Conservation (phyloP, 2,329 filamentous ascomycete genomes). For the Clonostachys solani region DNA sequence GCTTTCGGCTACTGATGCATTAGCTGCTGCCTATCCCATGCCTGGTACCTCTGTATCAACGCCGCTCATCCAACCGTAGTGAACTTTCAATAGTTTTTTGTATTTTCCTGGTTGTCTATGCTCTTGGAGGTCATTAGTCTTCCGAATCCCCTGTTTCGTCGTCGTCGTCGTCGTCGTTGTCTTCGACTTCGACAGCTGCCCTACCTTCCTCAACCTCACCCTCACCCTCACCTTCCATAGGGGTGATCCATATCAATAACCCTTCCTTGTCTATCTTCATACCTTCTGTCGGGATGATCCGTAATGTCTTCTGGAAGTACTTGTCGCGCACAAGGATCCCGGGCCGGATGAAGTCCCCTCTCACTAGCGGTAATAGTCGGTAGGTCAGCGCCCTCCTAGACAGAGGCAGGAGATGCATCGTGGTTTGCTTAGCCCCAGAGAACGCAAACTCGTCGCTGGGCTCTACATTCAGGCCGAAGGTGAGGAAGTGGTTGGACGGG, state of each 20-base stretch:
- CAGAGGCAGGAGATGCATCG: slow-evolving; percentile 77
- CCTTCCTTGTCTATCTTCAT: slow-evolving; percentile 63
- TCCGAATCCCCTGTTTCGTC: not conserved
- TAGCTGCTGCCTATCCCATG: too few relatives aligned
- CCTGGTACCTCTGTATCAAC: too few relatives aligned
- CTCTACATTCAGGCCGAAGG: slow-evolving; percentile 90
- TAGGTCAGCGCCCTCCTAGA: slow-evolving; percentile 73
- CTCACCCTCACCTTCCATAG: not conserved
- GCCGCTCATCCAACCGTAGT: too few relatives aligned
- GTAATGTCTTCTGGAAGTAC: slow-evolving; percentile 88
- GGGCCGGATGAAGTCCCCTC: slow-evolving; percentile 66
- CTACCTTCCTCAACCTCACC: not conserved
- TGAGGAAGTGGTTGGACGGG: slow-evolving; percentile 88
- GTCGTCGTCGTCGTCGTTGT: not conserved
- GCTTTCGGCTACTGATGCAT: too few relatives aligned
- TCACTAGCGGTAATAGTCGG: slow-evolving; percentile 63
- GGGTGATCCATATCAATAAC: slow-evolving; percentile 55
- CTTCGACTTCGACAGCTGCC: not conserved
- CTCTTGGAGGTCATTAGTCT: not conserved
- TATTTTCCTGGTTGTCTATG: too few relatives aligned
- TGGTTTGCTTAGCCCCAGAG: slow-evolving; percentile 78
- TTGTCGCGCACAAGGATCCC: slow-evolving; percentile 77
- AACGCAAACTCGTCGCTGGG: slow-evolving; percentile 91
- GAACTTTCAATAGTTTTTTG: too few relatives aligned
- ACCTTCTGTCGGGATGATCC: slow-evolving; percentile 74